Conservation (phyloP, 2,329 filamentous ascomycete species). For the Diaporthe caulivora region DNA sequence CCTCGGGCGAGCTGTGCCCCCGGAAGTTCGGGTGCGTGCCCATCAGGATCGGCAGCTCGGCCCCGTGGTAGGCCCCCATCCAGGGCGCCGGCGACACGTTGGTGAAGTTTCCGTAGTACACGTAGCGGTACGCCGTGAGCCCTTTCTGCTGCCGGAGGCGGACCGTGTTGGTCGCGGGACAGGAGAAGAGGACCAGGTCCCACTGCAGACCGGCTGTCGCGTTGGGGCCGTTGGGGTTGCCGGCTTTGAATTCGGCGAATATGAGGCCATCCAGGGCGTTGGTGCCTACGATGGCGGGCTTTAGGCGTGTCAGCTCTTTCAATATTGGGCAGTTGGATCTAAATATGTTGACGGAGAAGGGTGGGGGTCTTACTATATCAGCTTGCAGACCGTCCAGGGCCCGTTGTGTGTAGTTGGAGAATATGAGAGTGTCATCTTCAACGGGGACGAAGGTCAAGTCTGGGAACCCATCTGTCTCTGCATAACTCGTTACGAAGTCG, state of each 20-base stretch:
- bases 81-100: constrained; percentile 42
- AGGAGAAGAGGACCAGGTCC: constrained; percentile 43
- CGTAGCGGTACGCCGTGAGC: constrained; percentile 41
- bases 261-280: constrained; percentile 44
- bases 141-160: constrained; percentile 21
- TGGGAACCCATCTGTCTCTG: constrained; percentile 44
- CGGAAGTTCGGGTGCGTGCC: constrained; percentile 44
- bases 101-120: constrained; percentile 42
- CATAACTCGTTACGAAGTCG: constrained; percentile 47
- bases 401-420: constrained; percentile 48
- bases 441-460: constrained; percentile 48
- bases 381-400: constrained; percentile 46
- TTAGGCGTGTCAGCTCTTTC: constrained; percentile 7
- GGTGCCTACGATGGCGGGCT: constrained; percentile 44
- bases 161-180: constrained; percentile 39
- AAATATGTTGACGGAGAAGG: background rate
- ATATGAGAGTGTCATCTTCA: constrained; percentile 48
- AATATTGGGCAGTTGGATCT: background rate
- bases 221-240: constrained; percentile 39
- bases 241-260: constrained; percentile 39
- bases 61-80: constrained; percentile 43
- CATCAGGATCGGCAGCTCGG: constrained; percentile 46
- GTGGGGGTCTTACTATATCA: constrained; percentile 42
- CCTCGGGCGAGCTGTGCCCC: constrained; percentile 11
- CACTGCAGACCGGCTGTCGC: constrained; percentile 31